These are phyloP conservation scores for Fusarium sp. DNA, from an alignment of 2,329 filamentous ascomycete genomes.

Conservation along the genomic window DNA sequence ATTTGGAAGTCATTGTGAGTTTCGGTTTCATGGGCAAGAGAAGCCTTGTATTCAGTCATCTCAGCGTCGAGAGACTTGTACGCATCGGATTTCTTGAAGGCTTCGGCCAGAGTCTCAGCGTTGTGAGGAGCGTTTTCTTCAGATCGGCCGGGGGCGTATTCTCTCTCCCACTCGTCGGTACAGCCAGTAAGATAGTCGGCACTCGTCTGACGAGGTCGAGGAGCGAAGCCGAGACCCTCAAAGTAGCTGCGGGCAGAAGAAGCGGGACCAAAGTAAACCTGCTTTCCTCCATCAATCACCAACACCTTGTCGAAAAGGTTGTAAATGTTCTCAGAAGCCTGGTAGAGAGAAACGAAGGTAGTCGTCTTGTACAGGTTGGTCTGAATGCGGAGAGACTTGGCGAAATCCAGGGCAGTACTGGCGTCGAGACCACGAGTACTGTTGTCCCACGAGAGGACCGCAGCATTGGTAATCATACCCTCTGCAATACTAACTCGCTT, in stretches of 20 bases:
- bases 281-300: slow-evolving; percentile 79
- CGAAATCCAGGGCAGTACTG: slow-evolving; percentile 74
- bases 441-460: slow-evolving; percentile 82
- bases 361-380: slow-evolving; percentile 87
- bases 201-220: slow-evolving; percentile 81
- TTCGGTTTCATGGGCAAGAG: slow-evolving; percentile 72
- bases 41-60: slow-evolving; percentile 76
- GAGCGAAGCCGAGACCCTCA: slow-evolving; percentile 79
- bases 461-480: slow-evolving; percentile 81
- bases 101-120: slow-evolving; percentile 73
- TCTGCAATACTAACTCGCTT: slow-evolving; percentile 82
- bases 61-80: slow-evolving; percentile 70
- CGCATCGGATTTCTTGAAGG: slow-evolving; percentile 75
- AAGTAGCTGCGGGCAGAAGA: slow-evolving; percentile 79
- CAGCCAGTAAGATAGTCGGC: slow-evolving; percentile 86
- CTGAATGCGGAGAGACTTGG: slow-evolving; percentile 79
- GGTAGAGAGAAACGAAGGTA: slow-evolving; percentile 88
- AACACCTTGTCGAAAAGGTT: slow-evolving; percentile 85
- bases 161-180: slow-evolving; percentile 85
- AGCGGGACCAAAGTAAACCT: slow-evolving; percentile 80
- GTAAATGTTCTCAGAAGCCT: slow-evolving; percentile 86
- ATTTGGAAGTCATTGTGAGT: slow-evolving; percentile 80
- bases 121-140: slow-evolving; percentile 75
- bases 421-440: slow-evolving; percentile 76
- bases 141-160: slow-evolving; percentile 76